A percentile compares a stretch with the other conserved stretches of the same genome.
phyloP scores from a whole-genome alignment of 2,329 filamentous ascomycete species.

The Teratosphaeria gauchensis region DNA sequence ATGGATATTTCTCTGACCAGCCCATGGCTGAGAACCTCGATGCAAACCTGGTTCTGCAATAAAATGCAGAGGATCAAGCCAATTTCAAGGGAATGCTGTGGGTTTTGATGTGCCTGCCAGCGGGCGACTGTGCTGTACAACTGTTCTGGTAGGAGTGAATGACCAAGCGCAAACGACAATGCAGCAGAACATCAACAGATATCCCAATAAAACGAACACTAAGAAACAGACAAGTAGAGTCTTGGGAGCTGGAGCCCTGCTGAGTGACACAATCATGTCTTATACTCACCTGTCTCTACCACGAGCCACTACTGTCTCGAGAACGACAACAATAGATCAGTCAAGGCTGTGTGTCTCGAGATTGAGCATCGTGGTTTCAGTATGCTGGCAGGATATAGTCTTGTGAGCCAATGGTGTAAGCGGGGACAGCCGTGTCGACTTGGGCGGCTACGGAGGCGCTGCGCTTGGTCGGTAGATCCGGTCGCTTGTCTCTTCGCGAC shows the following conservation, averaged over 20 bases:
- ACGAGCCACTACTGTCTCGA: neutral
- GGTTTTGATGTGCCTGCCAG: neutral
- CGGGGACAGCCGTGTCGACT: neutral
- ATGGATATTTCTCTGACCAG: neutral
- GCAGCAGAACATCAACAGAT: neutral
- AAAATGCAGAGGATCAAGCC: neutral
- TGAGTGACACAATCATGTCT: neutral
- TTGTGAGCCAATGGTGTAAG: neutral
- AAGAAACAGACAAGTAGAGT: neutral
- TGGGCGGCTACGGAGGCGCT: neutral
- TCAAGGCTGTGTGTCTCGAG: neutral
- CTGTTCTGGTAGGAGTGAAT: neutral
- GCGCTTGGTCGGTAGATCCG: neutral
- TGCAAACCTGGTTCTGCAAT: neutral
- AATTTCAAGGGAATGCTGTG: neutral
- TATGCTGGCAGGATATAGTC: neutral
- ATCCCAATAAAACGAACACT: neutral
- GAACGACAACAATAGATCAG: neutral
- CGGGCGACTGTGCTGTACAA: neutral
- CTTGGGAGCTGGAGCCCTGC: neutral
- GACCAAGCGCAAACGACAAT: neutral
- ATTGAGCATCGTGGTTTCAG: neutral
- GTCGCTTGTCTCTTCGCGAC: neutral
- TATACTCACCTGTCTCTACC: neutral
- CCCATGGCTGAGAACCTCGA: neutral